These are phyloP conservation scores for Candida awuae DNA, from an alignment of 805 yeast species.

Conservation along the genomic window DNA sequence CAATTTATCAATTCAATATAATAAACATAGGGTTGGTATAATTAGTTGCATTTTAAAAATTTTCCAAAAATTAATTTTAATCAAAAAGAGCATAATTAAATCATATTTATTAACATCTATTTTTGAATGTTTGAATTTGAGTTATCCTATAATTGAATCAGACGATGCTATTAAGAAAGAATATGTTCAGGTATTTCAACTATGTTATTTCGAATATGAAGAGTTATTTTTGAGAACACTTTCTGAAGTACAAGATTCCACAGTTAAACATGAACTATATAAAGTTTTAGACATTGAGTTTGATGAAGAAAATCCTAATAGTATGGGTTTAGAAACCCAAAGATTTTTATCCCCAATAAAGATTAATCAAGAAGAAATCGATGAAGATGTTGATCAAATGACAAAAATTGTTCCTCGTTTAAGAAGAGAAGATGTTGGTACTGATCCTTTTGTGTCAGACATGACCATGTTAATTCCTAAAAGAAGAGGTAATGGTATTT, in stretches of 20 bases:
- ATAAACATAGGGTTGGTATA: conserved; percentile 20
- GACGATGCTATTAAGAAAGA: conserved; percentile 7
- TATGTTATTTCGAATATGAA: conserved; percentile 10
- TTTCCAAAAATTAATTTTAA: conserved; percentile 8
- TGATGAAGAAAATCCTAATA: conserved; percentile 1
- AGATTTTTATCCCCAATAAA: conserved; percentile 5
- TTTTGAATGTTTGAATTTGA: conserved; percentile 19
- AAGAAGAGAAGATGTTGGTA: conserved; percentile 8
- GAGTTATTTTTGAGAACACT: conserved; percentile 14
- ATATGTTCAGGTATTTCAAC: conserved; percentile 12
- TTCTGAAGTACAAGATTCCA: conserved; percentile 11
- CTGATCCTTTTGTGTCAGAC: conserved; percentile 21
- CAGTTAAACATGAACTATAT: conserved; percentile 9
- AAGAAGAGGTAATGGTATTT: conserved; percentile 6
- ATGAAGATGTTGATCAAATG: conserved; percentile 22
- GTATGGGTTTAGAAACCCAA: neutral
- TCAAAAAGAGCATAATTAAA: conserved; percentile 11
- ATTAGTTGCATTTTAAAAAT: conserved; percentile 18
- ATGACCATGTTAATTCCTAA: conserved; percentile 34
- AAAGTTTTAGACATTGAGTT: neutral
- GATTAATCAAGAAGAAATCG: conserved; percentile 11
- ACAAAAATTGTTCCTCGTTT: conserved; percentile 23
- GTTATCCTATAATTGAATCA: conserved; percentile 17
- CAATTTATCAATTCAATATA: conserved; percentile 25
- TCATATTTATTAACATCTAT: conserved; percentile 17